Base-by-base conservation (phyloP, 2,329 filamentous ascomycete species). In the Ceratocystiopsis brevicomis region DNA sequence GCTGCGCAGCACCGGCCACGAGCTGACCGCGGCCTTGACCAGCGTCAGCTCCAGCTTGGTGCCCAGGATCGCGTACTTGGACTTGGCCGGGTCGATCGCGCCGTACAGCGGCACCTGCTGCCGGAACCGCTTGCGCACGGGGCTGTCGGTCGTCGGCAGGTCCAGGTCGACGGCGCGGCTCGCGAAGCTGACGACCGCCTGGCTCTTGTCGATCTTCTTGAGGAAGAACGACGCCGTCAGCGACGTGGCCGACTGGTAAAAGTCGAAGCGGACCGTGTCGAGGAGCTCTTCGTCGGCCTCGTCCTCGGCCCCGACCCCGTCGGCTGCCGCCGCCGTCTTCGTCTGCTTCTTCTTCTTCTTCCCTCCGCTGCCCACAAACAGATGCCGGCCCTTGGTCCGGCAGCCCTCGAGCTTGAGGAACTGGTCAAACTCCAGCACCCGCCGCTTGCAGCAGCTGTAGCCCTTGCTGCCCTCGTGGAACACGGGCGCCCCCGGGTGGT, bases 401-500 rank as follows among this genome's bases (percentile, higher is more conserved):
- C 90, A 98, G 1, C 90, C 90, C 53, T 82, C 77, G 47, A 98
- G 88, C 61, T 83, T 90, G 78, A 98, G 78, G 62, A 98, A 98
- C 61, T 96, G 81, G 59, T 98, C 87, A 60, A 98, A 98, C 57
- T 98, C 90, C 46, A 98, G 65, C 45, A 98, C 90, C 35, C 86
- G 73, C 53, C 85, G 71, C 72, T 96, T 96, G 65, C 90, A 98
- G 67, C 90, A 98, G 47, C 78, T 86, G 70, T 90, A 98, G 1
- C 90, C 90, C 66, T 98, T 98, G 64, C 84, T 93, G 34, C 90
- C 90, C 65, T 98, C 90, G 59, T 98, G 90, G 64, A 98, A 98
- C 51, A 98, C 79, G 19, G 90, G 84, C 18, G 72, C 75, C 5
- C 90, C 90, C 0, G 90, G 87, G 61, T 98, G 90, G 56, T 93